Evolutionary conservation across 2,329 filamentous ascomycete genomes (phyloP), one percentile per base, ranked within the genome.

Genomic region (Paecilomyces niveus): DNA sequence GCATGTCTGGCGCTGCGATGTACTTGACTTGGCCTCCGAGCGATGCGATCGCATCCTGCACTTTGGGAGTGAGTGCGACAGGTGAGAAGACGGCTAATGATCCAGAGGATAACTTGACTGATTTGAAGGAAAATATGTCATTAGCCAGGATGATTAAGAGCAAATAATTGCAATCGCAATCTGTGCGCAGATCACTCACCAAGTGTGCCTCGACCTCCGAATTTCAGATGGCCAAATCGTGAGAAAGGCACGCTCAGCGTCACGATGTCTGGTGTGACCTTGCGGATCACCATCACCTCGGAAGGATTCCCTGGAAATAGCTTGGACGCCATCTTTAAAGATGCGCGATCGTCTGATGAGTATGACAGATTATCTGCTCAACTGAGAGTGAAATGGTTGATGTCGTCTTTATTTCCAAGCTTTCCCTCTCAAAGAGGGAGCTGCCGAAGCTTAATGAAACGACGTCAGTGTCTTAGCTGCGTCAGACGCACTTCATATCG

Each of bases 1-100:
- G 92, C 56, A 90, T 82, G 73, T 99, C 94, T 1, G 89, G 85
- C 0, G 94, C 93, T 26, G 93, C 81, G 64, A 99, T 87, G 80
- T 97, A 97, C 64, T 83, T 84, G 55, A 97, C 85, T 50, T 85
- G 81, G 54, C 87, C 86, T 61, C 86, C 86, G 58, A 90, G 78
- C 33, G 78, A 72, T n/a, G 85, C 80, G 21, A 85, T 74, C 57
- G 81, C 77, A 55, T 89, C 78, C 61, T 82, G 85, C 45, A 92
- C 86, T 59, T 88, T 85, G 2, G 87, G 82, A 2, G 92, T 97
- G 58, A 97, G 83, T 13, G 88, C 89, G 21, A 94, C 89, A 18
- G 94, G 94, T 0, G 92, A 96, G 83, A 97, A 97, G 72, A 97
- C 87, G 64, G 91, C 90, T 49, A 97, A 84, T 53, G 83, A 79